These are phyloP conservation scores for Fusarium agapanthi DNA, from an alignment of 2,329 filamentous ascomycete genomes.

Conservation along the genomic window DNA sequence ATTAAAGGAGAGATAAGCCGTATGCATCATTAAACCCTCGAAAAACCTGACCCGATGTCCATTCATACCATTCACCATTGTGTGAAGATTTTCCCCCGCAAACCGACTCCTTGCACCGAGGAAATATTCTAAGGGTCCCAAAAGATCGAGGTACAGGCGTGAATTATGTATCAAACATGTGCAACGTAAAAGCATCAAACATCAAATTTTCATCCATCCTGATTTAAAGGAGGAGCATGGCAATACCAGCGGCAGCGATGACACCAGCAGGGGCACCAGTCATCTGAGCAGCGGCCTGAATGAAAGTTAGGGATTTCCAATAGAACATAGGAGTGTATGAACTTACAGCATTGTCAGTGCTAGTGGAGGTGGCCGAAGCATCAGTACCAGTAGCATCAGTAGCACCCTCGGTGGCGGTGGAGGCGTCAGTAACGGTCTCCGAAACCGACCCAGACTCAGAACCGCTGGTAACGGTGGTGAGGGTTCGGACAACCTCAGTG, in stretches of 20 bases:
- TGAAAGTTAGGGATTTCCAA: conserved; percentile 9
- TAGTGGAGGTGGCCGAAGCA: conserved; percentile 30
- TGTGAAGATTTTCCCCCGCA: conserved; percentile 40
- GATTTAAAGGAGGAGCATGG: conserved; percentile 58
- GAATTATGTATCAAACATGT: conserved; percentile 56
- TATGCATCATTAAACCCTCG: conserved; percentile 47
- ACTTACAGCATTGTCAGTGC: conserved; percentile 46
- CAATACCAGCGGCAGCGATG: conserved; percentile 59
- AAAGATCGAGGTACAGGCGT: conserved; percentile 47
- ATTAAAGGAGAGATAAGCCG: conserved; percentile 49
- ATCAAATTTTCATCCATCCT: conserved; percentile 14
- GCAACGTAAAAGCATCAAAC: conserved; percentile 46
- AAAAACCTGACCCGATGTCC: conserved; percentile 43
- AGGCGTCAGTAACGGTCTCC: conserved; percentile 34
- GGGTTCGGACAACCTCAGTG: conserved; percentile 31
- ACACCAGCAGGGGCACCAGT: conserved; percentile 58
- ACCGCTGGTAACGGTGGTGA: conserved; percentile 28
- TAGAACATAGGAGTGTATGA: not conserved
- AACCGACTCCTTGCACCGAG: conserved; percentile 32
- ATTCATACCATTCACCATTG: conserved; percentile 41
- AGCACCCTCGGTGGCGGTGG: conserved; percentile 23
- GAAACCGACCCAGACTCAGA: conserved; percentile 19
- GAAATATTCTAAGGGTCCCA: conserved; percentile 39
- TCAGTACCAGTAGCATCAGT: conserved; percentile 22
- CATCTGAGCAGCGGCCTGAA: conserved; percentile 48